A percentile compares a stretch with the other conserved stretches of the same genome.
These are phyloP conservation scores for Colletotrichum godetiae DNA, from an alignment of 2,329 filamentous ascomycete species.

Conservation along the genomic window DNA sequence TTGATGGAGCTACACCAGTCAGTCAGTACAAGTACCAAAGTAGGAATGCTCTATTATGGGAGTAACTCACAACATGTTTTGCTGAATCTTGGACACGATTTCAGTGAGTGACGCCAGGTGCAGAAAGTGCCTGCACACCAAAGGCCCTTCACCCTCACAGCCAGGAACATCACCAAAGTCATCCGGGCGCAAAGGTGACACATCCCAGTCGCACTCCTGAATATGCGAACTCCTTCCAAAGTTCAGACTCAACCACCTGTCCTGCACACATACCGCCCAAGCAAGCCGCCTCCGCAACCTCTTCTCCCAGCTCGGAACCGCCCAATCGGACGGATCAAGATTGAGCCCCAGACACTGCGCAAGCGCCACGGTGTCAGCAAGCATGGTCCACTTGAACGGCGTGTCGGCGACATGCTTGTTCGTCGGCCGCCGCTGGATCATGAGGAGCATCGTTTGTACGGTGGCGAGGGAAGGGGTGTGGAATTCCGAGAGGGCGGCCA, in stretches of 20 bases:
- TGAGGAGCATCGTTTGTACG: slow-evolving; percentile 24
- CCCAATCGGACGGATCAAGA: slow-evolving; percentile 13
- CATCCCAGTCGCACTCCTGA: slow-evolving; percentile 25
- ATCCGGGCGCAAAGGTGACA: not conserved
- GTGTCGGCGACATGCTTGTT: slow-evolving; percentile 28
- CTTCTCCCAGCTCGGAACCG: slow-evolving; percentile 23
- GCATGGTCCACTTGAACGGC: slow-evolving; percentile 32
- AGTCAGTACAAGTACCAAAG: not conserved
- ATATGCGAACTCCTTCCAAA: slow-evolving; percentile 24
- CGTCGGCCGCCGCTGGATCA: slow-evolving; percentile 27
- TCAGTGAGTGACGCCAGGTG: slow-evolving; percentile 12
- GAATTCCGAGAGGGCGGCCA: slow-evolving; percentile 4
- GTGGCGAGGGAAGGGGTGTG: slow-evolving; percentile 21
- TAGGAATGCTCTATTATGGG: fast-evolving
- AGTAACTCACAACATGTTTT: slow-evolving; percentile 19
- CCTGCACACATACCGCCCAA: slow-evolving; percentile 22
- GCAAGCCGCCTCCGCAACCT: slow-evolving; percentile 17
- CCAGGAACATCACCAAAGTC: not conserved
- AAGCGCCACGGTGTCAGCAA: slow-evolving; percentile 18
- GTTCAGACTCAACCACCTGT: slow-evolving; percentile 23
- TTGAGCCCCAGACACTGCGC: slow-evolving; percentile 25
- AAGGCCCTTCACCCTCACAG: not conserved
- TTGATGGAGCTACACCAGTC: slow-evolving; percentile 10
- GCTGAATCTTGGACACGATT: slow-evolving; percentile 26
- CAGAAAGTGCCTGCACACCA: slow-evolving; percentile 10